Evolutionary conservation across 2,329 filamentous ascomycete species (phyloP).

Genomic region (Cytospora paraplurivora): DNA sequence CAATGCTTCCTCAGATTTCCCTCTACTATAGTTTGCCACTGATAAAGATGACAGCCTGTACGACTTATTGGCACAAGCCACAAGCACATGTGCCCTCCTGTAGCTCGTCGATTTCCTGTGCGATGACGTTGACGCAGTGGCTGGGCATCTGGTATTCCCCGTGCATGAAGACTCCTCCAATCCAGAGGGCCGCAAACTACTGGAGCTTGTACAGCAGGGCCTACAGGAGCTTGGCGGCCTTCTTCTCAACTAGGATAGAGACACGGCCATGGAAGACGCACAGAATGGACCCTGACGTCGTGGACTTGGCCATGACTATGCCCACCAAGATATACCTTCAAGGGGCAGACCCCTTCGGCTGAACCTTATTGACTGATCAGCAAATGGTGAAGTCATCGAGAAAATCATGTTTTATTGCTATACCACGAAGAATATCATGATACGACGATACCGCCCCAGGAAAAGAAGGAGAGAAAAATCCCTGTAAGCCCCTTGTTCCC

Average conservation of each 20-base stretch:
- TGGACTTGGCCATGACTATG: too few species aligned
- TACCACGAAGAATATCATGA: neutral
- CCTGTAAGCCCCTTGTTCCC: neutral
- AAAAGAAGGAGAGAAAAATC: neutral
- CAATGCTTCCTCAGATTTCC: too few species aligned
- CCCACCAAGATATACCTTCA: too few species aligned
- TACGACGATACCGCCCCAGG: neutral
- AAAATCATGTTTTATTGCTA: neutral
- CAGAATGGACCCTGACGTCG: too few species aligned
- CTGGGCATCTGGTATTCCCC: conserved; percentile 46
- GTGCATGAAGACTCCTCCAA: conserved; percentile 47
- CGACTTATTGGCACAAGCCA: conserved; percentile 46
- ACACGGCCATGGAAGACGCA: conserved; percentile 37
- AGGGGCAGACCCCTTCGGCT: too few species aligned
- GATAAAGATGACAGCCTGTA: conserved; percentile 41
- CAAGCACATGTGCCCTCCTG: conserved; percentile 42
- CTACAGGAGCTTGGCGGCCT: conserved; percentile 48
- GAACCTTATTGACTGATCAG: too few species aligned
- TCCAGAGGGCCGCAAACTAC: conserved; percentile 49
- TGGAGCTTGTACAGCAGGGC: conserved; percentile 47
- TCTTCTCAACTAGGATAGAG: conserved; percentile 46
- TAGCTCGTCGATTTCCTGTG: conserved; percentile 44
- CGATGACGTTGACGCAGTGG: conserved; percentile 46
- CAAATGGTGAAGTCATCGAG: neutral
- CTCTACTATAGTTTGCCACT: too few species aligned